Evolutionary conservation across 1,139 yeast genomes (phyloP), one percentile per base, ranked within the genome.

Genomic region (Candida tetrigidarum): DNA sequence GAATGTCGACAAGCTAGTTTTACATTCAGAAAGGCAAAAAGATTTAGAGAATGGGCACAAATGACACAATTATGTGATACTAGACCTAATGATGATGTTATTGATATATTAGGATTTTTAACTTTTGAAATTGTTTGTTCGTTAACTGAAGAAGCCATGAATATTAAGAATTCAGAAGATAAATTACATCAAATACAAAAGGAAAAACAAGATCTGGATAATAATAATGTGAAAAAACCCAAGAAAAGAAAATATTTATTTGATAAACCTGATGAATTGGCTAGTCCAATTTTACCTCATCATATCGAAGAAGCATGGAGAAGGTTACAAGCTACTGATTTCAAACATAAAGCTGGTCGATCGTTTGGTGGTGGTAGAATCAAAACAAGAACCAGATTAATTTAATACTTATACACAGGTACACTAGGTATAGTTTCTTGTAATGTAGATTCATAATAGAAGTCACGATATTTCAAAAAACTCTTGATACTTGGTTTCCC

Each of bases 1-100:
- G 99, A 93, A 62, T 93, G 99, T 67, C 81, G 99, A 53, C 99
- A 93, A 63, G 99, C 99, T 1, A 85, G 96, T 46, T 95, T 93
- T 62, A 95, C 99, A 0, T 93, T 91, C 59, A 77, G 98, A 56
- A 93, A 95, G 63, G 89, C 88, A 14, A 90, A 92, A 62, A 74
- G 97, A 58, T 93, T 93, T 61, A 79, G 96, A 59, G 99, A 93
- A 60, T 93, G 99, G 99, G 95, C 96, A 6, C 96, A 95, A 15
- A 81, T 93, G 41, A 69, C 90, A 0, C 86, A 83, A 46, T 67
- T 95, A 39, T 86, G 96, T 15, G 99, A 95, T 52, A 82, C 95
- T 16, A 81, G 95, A 57, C 97, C 98, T 3, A 89, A 88, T 59
- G 99, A 93, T 65, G 99, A 93, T 71, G 97, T 93, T 23, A 84